Evolutionary conservation across 441 rosid species (phyloP).

Genomic region (Croton setiger): DNA sequence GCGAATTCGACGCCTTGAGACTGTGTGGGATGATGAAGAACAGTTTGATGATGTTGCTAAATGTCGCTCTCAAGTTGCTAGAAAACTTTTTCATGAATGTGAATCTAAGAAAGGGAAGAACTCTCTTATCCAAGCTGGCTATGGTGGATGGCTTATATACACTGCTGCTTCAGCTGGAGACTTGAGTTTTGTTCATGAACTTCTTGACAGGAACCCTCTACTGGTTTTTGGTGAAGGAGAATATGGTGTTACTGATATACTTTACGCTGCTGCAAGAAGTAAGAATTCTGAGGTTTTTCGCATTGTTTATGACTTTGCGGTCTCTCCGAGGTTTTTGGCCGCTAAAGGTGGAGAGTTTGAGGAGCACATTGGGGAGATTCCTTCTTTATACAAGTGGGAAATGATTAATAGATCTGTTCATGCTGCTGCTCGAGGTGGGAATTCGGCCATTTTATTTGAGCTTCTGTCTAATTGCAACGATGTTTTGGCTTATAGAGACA

Average conservation of each 20-base stretch:
- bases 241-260: slow-evolving; percentile 76
- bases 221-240: slow-evolving; percentile 92
- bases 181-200: slow-evolving; percentile 45
- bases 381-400: slow-evolving; percentile 60
- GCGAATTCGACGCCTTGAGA: slow-evolving; percentile 82
- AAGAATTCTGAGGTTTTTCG: slow-evolving; percentile 54
- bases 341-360: slow-evolving; percentile 43
- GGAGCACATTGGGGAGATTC: slow-evolving; percentile 55
- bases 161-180: slow-evolving; percentile 84
- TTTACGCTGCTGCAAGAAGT: slow-evolving; percentile 85
- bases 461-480: slow-evolving; percentile 45
- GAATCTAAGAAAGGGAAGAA: slow-evolving; percentile 44
- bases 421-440: slow-evolving; percentile 90
- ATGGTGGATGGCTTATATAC: slow-evolving; percentile 92
- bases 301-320: slow-evolving; percentile 60
- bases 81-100: slow-evolving; percentile 57
- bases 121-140: slow-evolving; percentile 59
- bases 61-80: slow-evolving; percentile 65
- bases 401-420: slow-evolving; percentile 79
- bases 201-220: slow-evolving; percentile 63
- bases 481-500: slow-evolving; percentile 63
- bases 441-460: slow-evolving; percentile 49
- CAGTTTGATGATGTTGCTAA: slow-evolving; percentile 67
- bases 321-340: slow-evolving; percentile 61
- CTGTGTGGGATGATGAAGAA: slow-evolving; percentile 84